Conservation (phyloP, 2,329 filamentous ascomycete genomes). For the Colletotrichum orchidophilum region DNA sequence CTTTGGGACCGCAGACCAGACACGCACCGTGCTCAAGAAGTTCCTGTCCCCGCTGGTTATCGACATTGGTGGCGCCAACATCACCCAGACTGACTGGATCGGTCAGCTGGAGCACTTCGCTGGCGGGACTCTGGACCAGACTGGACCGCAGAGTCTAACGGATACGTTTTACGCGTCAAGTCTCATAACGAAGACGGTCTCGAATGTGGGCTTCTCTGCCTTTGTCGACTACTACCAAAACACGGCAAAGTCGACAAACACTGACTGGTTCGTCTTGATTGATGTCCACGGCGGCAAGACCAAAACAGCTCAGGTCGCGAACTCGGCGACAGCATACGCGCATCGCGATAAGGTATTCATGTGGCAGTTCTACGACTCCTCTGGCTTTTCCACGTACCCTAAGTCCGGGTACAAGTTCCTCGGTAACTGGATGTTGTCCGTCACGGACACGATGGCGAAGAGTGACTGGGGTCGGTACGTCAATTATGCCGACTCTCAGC, state of each 20-base stretch:
- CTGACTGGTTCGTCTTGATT: conserved; percentile 46
- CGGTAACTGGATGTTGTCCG: conserved; percentile 51
- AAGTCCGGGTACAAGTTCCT: conserved; percentile 47
- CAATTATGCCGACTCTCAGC: conserved; percentile 62
- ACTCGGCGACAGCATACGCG: conserved; percentile 45
- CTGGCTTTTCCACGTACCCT: conserved; percentile 42
- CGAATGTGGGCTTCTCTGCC: conserved; percentile 34
- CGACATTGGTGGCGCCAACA: neutral
- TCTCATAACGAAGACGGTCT: conserved; percentile 40
- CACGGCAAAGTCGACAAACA: conserved; percentile 35
- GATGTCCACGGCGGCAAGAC: conserved; percentile 47
- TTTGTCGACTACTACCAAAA: conserved; percentile 42
- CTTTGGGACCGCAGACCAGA: conserved; percentile 36
- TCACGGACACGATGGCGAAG: conserved; percentile 45
- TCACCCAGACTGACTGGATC: conserved; percentile 37
- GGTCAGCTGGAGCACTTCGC: conserved; percentile 35
- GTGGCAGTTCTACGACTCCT: conserved; percentile 58
- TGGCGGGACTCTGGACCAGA: conserved; percentile 36
- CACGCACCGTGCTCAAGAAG: conserved; percentile 23
- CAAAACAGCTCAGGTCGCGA: conserved; percentile 42
- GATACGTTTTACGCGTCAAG: conserved; percentile 44
- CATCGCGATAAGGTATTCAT: conserved; percentile 58
- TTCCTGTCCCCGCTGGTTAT: conserved; percentile 13
- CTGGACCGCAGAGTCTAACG: conserved; percentile 38
- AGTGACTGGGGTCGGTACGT: conserved; percentile 58